phyloP scores from a whole-genome alignment of 2,329 filamentous ascomycete genomes.

The Xylaria sp. region DNA sequence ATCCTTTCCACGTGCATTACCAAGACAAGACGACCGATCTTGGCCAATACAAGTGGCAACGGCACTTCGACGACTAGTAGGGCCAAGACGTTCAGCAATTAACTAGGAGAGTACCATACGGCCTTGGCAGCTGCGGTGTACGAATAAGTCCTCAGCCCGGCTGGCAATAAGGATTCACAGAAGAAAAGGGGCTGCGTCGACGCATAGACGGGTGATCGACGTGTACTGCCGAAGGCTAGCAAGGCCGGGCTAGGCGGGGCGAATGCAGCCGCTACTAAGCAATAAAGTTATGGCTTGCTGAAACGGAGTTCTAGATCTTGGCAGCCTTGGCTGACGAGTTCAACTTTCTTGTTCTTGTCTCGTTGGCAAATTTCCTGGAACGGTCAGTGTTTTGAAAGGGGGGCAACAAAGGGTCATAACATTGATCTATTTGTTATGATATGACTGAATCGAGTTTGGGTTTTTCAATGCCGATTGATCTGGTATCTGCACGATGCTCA shows the following conservation, averaged over 20 bases:
- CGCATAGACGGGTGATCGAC: conserved; percentile 32
- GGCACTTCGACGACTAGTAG: conserved; percentile 10
- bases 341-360: conserved; percentile 14
- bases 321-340: conserved; percentile 16
- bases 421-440: background rate
- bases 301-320: conserved; percentile 20
- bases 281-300: background rate
- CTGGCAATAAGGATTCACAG: conserved; percentile 5
- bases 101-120: conserved; percentile 10
- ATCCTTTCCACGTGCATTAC: background rate
- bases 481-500: conserved; percentile 1
- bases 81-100: conserved; percentile 19
- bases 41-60: conserved; percentile 2
- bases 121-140: conserved; percentile 30
- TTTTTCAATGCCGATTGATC: background rate
- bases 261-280: conserved; percentile 27
- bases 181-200: conserved; percentile 21
- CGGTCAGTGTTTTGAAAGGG: background rate
- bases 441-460: background rate
- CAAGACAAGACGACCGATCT: conserved; percentile 4
- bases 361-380: background rate
- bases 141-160: conserved; percentile 1
- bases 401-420: background rate
- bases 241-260: conserved; percentile 22
- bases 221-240: conserved; percentile 20